phyloP scores from a whole-genome alignment of 2,329 filamentous ascomycete species.

The Orbilia quercus region DNA sequence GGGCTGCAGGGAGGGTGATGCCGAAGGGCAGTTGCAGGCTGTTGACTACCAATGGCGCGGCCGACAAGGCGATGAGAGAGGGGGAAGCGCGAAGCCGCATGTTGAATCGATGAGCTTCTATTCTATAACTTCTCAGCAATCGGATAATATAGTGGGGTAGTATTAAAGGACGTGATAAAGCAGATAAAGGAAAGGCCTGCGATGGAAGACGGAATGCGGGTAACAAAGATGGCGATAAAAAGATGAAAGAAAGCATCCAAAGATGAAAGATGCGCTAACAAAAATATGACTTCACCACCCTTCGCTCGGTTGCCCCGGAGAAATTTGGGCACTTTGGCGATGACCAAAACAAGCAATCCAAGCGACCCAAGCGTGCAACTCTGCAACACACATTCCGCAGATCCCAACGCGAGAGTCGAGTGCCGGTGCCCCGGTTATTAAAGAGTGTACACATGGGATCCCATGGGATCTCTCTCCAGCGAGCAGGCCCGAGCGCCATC shows the following conservation, averaged over 20 bases:
- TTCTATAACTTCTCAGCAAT: too few relatives aligned
- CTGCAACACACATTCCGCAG: conserved; percentile 8
- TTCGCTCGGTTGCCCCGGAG: conserved; percentile 29
- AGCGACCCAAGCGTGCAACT: conserved; percentile 25
- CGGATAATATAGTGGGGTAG: neutral
- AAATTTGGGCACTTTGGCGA: conserved; percentile 18
- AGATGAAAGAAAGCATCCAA: conserved; percentile 24
- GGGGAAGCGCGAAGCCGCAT: conserved; percentile 50
- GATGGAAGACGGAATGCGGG: conserved; percentile 1
- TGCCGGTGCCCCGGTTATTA: too few relatives aligned
- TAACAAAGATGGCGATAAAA: conserved; percentile 1
- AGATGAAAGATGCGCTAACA: conserved; percentile 5
- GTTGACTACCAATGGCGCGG: conserved; percentile 45
- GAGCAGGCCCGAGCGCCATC: neutral
- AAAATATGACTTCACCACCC: conserved; percentile 30
- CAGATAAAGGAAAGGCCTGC: neutral
- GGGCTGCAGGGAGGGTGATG: conserved; percentile 28
- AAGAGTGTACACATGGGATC: neutral
- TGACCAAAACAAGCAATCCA: conserved; percentile 23
- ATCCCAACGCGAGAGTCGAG: too few relatives aligned
- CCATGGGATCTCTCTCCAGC: neutral
- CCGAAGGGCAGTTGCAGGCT: conserved; percentile 52
- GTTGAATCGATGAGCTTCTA: conserved; percentile 3
- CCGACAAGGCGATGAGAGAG: conserved; percentile 41
- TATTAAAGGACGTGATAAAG: neutral